phyloP scores from a whole-genome alignment of 257 asterid species.

The Fraxinus excelsior region DNA sequence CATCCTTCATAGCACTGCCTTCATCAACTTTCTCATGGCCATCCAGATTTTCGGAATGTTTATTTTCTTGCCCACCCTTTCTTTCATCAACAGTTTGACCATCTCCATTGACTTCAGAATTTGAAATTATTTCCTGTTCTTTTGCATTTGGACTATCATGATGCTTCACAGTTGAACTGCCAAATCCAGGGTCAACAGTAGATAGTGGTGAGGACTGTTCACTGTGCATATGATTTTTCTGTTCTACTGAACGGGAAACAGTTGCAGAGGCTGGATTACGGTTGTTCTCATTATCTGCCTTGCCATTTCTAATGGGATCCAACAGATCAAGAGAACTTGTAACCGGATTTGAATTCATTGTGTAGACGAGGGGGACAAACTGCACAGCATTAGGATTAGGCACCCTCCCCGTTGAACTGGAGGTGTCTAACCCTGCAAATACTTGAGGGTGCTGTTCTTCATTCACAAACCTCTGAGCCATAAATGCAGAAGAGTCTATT shows the following conservation, averaged over 20 bases:
- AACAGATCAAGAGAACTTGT: slow-evolving; percentile 32
- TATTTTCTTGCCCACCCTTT: slow-evolving; percentile 42
- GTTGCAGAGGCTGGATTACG: slow-evolving; percentile 28
- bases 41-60: slow-evolving; percentile 40
- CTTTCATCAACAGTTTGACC: slow-evolving; percentile 29
- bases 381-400: slow-evolving; percentile 26
- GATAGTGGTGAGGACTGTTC: slow-evolving; percentile 37
- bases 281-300: slow-evolving; percentile 31
- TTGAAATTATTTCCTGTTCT: slow-evolving; percentile 29
- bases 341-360: slow-evolving; percentile 27
- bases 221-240: slow-evolving; percentile 34
- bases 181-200: slow-evolving; percentile 28
- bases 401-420: slow-evolving; percentile 28
- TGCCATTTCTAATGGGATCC: slow-evolving; percentile 34
- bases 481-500: slow-evolving; percentile 31
- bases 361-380: slow-evolving; percentile 27
- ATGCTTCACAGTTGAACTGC: slow-evolving; percentile 26
- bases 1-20: slow-evolving; percentile 62
- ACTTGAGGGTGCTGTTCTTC: slow-evolving; percentile 44
- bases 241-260: slow-evolving; percentile 31
- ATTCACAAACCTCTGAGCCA: slow-evolving; percentile 40
- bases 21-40: slow-evolving; percentile 55
- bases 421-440: slow-evolving; percentile 36
- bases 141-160: slow-evolving; percentile 38
- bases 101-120: slow-evolving; percentile 39